Conservation (phyloP, 2,329 filamentous ascomycete genomes). For the Bipolaris sorokiniana region DNA sequence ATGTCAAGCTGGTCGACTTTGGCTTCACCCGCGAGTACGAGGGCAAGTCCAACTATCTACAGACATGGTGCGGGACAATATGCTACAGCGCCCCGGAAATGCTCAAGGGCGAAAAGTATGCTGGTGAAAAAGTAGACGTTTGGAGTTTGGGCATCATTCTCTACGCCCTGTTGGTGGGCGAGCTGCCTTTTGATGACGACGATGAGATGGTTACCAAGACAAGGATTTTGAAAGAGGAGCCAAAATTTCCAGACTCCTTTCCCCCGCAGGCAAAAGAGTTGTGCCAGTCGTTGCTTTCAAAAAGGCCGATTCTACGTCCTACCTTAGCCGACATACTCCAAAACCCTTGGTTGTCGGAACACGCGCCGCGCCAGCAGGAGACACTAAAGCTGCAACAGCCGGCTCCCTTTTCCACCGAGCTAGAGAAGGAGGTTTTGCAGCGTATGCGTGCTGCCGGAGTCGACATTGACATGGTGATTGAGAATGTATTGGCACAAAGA, state of each 20-base stretch:
- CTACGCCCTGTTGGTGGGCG: constrained; percentile 80
- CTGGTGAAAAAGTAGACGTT: constrained; percentile 95
- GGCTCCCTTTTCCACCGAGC: constrained; percentile 78
- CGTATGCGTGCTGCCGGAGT: constrained; percentile 94
- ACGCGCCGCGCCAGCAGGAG: constrained; percentile 85
- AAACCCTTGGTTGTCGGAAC: constrained; percentile 85
- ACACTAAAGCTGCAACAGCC: constrained; percentile 84
- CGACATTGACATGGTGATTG: constrained; percentile 91
- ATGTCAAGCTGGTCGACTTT: constrained; percentile 97
- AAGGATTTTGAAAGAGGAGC: constrained; percentile 84
- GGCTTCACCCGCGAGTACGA: constrained; percentile 98
- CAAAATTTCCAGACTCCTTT: constrained; percentile 81
- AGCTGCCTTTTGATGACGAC: constrained; percentile 95
- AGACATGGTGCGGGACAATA: constrained; percentile 97
- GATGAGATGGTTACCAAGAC: constrained; percentile 85
- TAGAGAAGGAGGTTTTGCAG: constrained; percentile 91
- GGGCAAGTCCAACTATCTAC: constrained; percentile 89
- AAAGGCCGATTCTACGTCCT: constrained; percentile 83
- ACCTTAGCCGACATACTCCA: constrained; percentile 82
- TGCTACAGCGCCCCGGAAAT: constrained; percentile 99
- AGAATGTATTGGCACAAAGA: constrained; percentile 86
- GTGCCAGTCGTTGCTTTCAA: constrained; percentile 82
- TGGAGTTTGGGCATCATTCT: constrained; percentile 89
- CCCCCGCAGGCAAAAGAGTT: constrained; percentile 78
- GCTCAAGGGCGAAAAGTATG: constrained; percentile 98